Evolutionary conservation across 805 yeast genomes (phyloP).

Genomic region (Candida ovalis): DNA sequence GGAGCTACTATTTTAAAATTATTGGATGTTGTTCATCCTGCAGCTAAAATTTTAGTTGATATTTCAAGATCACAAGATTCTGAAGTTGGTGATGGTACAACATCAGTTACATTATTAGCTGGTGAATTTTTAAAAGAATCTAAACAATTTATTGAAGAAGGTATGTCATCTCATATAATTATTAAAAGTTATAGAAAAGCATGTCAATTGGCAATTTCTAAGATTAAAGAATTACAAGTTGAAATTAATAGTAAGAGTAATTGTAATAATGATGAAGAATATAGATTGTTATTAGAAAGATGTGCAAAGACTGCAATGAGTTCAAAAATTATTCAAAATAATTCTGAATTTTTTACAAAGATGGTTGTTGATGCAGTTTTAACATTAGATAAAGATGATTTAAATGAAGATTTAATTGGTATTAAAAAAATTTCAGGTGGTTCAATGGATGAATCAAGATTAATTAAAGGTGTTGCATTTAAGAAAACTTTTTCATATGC

Average conservation of each 20-base stretch:
- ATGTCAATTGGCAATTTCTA: slow-evolving; percentile 67
- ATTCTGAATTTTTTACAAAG: slow-evolving; percentile 84
- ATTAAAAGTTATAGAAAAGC: slow-evolving; percentile 86
- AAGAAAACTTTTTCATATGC: slow-evolving; percentile 97
- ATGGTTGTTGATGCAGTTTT: slow-evolving; percentile 97
- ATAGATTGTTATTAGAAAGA: slow-evolving; percentile 75
- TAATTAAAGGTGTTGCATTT: slow-evolving; percentile 93
- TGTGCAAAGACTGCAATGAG: slow-evolving; percentile 98
- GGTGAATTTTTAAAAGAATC: slow-evolving; percentile 93
- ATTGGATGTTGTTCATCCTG: slow-evolving; percentile 96
- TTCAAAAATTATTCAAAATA: slow-evolving; percentile 84
- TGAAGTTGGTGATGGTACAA: slow-evolving; percentile 98
- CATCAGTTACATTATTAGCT: slow-evolving; percentile 90
- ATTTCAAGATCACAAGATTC: slow-evolving; percentile 96
- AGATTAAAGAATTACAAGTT: slow-evolving; percentile 71
- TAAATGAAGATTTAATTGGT: slow-evolving; percentile 89
- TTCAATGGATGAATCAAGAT: slow-evolving; percentile 86
- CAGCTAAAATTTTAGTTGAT: slow-evolving; percentile 93
- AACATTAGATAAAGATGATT: slow-evolving; percentile 75
- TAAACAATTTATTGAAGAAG: slow-evolving; percentile 90
- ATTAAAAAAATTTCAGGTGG: slow-evolving; percentile 96
- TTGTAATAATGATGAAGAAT: slow-evolving; percentile 43
- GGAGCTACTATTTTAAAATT: slow-evolving; percentile 95
- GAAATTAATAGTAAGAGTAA: slow-evolving; percentile 49
- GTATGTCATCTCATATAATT: slow-evolving; percentile 86